phyloP scores from a whole-genome alignment of 2,329 filamentous ascomycete species.

The Fusarium kyushuense region DNA sequence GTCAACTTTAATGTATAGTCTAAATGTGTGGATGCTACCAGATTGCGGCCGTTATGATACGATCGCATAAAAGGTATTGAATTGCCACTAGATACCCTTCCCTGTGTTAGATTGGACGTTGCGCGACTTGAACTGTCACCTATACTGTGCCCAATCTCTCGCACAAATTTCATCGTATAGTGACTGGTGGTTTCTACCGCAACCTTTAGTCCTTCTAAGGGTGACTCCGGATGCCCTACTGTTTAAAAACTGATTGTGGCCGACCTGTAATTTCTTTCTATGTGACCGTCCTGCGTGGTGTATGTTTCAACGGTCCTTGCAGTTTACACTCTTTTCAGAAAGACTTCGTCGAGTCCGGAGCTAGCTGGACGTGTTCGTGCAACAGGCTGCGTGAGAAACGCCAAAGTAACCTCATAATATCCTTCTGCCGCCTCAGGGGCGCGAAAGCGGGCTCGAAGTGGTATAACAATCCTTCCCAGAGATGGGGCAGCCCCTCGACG shows the following conservation, averaged over 20 bases:
- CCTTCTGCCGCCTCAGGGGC: too few relatives aligned
- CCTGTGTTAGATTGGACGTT: not conserved
- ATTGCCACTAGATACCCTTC: not conserved
- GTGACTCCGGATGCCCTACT: rapidly evolving
- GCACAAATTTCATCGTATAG: not conserved
- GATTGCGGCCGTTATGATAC: not conserved
- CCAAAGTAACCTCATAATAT: too few relatives aligned
- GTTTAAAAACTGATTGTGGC: not conserved
- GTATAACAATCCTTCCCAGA: too few relatives aligned
- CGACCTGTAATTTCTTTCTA: not conserved
- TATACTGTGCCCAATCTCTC: not conserved
- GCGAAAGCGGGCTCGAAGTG: too few relatives aligned
- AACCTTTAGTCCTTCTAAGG: not conserved
- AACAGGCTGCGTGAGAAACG: too few relatives aligned
- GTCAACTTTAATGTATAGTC: not conserved
- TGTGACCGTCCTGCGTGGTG: not conserved
- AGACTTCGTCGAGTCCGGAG: too few relatives aligned
- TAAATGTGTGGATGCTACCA: not conserved
- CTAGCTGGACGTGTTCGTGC: too few relatives aligned
- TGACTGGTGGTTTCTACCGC: not conserved
- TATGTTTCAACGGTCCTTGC: too few relatives aligned
- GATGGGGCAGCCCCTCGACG: too few relatives aligned
- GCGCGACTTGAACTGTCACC: too few relatives aligned
- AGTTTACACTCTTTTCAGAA: too few relatives aligned
- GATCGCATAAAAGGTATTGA: not conserved